Evolutionary conservation across 345 rosid genomes (phyloP).

Genomic region (Atalantia buxifolia): DNA sequence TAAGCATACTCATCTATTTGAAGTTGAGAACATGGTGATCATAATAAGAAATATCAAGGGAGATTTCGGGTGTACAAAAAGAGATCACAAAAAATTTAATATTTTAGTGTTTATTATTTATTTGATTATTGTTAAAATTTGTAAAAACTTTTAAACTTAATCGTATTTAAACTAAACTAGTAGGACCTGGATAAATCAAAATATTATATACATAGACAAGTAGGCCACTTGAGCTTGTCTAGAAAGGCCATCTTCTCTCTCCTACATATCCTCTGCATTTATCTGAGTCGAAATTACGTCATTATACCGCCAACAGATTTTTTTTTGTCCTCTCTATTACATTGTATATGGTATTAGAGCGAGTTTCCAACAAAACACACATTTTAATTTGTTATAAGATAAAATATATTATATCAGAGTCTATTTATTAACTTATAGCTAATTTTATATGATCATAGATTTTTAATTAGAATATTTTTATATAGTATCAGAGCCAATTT

Average conservation of each 20-base stretch:
- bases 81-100: not conserved
- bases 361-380: no score
- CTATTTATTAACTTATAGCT: no score
- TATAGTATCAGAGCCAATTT: accelerated
- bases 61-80: no score
- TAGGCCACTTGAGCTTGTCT: not conserved
- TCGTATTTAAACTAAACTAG: not conserved
- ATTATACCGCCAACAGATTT: not conserved
- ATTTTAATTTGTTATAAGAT: no score
- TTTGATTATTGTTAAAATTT: not conserved
- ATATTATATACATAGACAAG: not conserved
- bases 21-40: no score
- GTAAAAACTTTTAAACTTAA: no score
- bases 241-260: not conserved
- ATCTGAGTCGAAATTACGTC: not conserved
- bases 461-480: no score
- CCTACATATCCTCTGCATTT: not conserved
- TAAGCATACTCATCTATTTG: not conserved
- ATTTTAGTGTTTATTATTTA: no score
- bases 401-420: no score
- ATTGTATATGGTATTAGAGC: no score
- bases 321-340: accelerated
- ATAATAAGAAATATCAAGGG: no score
- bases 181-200: not conserved
- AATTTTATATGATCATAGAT: no score